Conservation (phyloP, 2,329 filamentous ascomycete genomes). For the Xylariaceae sp. region DNA sequence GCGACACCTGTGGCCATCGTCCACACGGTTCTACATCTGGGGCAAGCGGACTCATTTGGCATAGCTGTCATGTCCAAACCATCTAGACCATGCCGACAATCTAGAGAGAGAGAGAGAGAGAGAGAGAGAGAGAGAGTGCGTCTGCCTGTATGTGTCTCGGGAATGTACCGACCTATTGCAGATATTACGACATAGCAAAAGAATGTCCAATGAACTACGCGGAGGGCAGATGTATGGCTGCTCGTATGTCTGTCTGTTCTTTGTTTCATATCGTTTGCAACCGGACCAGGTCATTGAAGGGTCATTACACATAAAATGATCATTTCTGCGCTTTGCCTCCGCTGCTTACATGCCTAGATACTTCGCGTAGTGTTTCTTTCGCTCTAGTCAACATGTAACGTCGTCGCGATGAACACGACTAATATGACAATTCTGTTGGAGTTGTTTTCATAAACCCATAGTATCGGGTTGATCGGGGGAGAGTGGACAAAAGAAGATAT, state of each 20-base stretch:
- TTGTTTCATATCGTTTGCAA: slow-evolving; percentile 21
- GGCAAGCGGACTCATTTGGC: too few relatives aligned
- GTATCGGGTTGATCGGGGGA: too few relatives aligned
- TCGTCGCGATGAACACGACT: background rate
- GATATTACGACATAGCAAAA: slow-evolving; percentile 12
- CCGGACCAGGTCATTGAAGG: background rate
- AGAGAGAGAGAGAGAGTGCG: background rate
- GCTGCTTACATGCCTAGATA: background rate
- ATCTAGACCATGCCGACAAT: background rate
- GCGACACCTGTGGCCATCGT: too few relatives aligned
- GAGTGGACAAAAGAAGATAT: too few relatives aligned
- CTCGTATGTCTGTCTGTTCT: background rate
- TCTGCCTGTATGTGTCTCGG: slow-evolving; percentile 17
- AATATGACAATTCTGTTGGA: background rate
- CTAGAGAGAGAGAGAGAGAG: background rate
- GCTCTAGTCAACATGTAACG: background rate
- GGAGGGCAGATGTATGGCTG: slow-evolving; percentile 3
- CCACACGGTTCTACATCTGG: too few relatives aligned
- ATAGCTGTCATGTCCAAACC: too few relatives aligned
- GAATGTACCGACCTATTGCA: slow-evolving; percentile 9
- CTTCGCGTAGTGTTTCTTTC: background rate
- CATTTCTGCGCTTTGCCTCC: background rate
- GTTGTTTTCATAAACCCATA: too few relatives aligned
- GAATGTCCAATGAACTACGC: background rate
- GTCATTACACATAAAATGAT: background rate